These are phyloP conservation scores for Sugiyamaella marilandica DNA, from an alignment of 805 yeast genomes.

Conservation along the genomic window DNA sequence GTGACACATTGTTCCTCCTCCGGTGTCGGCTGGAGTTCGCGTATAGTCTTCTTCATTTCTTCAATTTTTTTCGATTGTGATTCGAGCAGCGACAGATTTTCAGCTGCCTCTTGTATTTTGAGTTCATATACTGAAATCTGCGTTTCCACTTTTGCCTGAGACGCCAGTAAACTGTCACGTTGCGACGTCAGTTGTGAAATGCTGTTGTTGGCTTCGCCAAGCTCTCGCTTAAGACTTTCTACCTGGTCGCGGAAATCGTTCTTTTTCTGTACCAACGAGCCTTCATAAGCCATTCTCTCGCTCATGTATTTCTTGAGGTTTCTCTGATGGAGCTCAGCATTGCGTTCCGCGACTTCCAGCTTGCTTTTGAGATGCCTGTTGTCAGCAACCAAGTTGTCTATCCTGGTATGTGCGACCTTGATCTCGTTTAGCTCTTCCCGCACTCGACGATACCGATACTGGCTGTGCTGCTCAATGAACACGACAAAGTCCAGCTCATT, in stretches of 20 bases:
- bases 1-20: background rate
- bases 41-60: background rate
- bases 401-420: constrained; percentile 27
- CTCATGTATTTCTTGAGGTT: constrained; percentile 30
- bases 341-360: constrained; percentile 26
- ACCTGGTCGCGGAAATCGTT: constrained; percentile 29
- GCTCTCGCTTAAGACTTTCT: constrained; percentile 21
- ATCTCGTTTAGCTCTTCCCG: constrained; percentile 30
- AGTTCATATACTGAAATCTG: constrained; percentile 26
- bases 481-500: constrained; percentile 60
- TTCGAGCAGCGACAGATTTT: background rate
- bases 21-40: background rate
- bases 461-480: constrained; percentile 46
- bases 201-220: constrained; percentile 21
- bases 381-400: constrained; percentile 29
- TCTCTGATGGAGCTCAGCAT: constrained; percentile 30
- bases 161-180: constrained; percentile 28
- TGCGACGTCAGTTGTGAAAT: constrained; percentile 29
- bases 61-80: background rate
- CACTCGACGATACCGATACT: constrained; percentile 35
- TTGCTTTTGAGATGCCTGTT: constrained; percentile 29
- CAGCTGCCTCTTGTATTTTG: constrained; percentile 9
- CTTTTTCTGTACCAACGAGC: constrained; percentile 30
- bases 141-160: constrained; percentile 31
- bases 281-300: constrained; percentile 36